phyloP scores from a whole-genome alignment of 73 alveolate species.

The Paramecium biaurelia region DNA sequence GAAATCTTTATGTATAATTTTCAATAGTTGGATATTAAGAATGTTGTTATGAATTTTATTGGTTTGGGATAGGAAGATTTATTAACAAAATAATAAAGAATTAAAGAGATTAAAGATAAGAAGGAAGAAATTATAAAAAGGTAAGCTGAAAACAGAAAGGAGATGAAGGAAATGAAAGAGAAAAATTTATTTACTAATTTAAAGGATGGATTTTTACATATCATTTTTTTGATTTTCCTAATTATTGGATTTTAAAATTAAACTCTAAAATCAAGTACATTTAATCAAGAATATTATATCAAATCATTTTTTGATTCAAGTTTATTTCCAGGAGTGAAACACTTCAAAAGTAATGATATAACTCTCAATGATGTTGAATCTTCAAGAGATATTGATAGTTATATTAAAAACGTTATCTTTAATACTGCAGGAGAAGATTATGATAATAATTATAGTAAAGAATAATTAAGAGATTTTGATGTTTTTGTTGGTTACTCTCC shows the following conservation, averaged over 20 bases:
- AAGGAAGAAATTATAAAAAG: neutral
- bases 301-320: neutral
- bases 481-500: slow-evolving; percentile 17
- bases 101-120: neutral
- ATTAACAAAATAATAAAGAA: slow-evolving; percentile 13
- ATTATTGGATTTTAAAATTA: slow-evolving; percentile 16
- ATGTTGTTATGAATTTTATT: neutral
- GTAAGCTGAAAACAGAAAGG: neutral
- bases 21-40: slow-evolving; percentile 5
- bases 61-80: slow-evolving; percentile 33
- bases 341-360: neutral
- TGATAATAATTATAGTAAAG: neutral
- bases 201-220: slow-evolving; percentile 32
- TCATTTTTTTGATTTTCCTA: neutral
- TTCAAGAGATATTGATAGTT: neutral
- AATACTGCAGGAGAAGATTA: neutral
- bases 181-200: neutral
- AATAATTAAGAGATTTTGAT: slow-evolving; percentile 16
- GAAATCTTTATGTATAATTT: slow-evolving; percentile 2
- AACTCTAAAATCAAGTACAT: neutral
- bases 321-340: neutral
- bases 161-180: neutral
- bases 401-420: neutral
- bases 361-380: neutral
- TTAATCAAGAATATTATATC: neutral